A percentile compares a stretch with the other conserved stretches of the same genome.
These are phyloP conservation scores for Acanthamoeba quina DNA, from an alignment of 208 protist genomes.

Conservation along the genomic window DNA sequence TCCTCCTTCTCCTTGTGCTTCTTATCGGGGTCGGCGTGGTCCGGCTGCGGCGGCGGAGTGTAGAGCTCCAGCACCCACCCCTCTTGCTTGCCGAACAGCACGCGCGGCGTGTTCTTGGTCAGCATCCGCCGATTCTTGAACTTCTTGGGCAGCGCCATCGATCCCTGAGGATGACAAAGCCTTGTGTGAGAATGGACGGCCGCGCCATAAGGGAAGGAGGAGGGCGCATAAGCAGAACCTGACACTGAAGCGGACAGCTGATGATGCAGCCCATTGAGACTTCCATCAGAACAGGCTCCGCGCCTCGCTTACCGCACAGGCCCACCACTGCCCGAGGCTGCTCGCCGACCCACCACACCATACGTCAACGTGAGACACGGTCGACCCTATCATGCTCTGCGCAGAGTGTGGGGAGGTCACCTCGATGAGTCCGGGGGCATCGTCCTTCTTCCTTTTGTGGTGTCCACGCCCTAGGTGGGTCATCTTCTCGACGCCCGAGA, in stretches of 20 bases:
- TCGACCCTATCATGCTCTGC: too few species aligned
- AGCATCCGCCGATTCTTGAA: neutral
- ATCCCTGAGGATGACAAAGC: neutral
- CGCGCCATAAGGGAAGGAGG: neutral
- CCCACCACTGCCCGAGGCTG: too few species aligned
- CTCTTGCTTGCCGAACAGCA: too few species aligned
- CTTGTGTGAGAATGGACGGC: neutral
- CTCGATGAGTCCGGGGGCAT: neutral
- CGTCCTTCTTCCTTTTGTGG: neutral
- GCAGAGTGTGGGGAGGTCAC: neutral
- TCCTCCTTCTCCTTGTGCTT: too few species aligned
- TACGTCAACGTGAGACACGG: neutral
- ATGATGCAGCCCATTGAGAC: slow-evolving; percentile 65
- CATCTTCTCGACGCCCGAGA: slow-evolving; percentile 21
- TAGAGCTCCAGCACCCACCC: too few species aligned
- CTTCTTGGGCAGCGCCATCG: neutral
- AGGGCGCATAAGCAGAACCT: too few species aligned
- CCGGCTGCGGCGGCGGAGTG: too few species aligned
- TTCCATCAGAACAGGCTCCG: slow-evolving; percentile 30
- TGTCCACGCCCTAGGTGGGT: neutral
- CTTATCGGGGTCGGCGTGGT: too few species aligned
- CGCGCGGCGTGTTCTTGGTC: too few species aligned
- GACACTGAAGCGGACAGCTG: slow-evolving; percentile 15
- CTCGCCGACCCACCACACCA: too few species aligned
- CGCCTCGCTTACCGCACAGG: slow-evolving; percentile 36